These are phyloP conservation scores for Pugionium dolabratum DNA, from an alignment of 345 rosid genomes.

Conservation along the genomic window DNA sequence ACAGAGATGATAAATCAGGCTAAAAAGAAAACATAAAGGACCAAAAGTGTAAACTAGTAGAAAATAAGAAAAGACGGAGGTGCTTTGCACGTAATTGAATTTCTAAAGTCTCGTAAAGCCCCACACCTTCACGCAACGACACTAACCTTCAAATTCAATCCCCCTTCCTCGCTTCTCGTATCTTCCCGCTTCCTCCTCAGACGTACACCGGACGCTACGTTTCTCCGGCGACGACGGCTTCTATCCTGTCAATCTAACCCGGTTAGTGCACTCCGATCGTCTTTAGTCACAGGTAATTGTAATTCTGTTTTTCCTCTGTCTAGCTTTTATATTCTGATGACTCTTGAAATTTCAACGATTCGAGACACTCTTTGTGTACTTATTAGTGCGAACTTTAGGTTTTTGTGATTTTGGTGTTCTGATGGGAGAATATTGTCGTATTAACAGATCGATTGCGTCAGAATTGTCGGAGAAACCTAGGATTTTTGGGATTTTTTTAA, in stretches of 20 bases:
- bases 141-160: slow-evolving; percentile 24
- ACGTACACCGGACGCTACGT: neutral
- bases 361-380: neutral
- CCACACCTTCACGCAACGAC: slow-evolving; percentile 29
- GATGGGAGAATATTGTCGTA: neutral
- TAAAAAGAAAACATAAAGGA: neutral
- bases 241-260: neutral
- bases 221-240: slow-evolving; percentile 23
- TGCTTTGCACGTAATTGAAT: slow-evolving; percentile 33
- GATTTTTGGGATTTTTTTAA: neutral
- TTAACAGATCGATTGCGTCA: neutral
- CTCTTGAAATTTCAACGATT: slow-evolving; percentile 13
- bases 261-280: slow-evolving; percentile 6
- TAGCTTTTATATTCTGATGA: neutral
- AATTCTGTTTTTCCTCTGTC: neutral
- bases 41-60: slow-evolving; percentile 2
- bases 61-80: slow-evolving; percentile 6
- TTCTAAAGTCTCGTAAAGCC: slow-evolving; percentile 11
- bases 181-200: slow-evolving; percentile 38
- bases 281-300: neutral
- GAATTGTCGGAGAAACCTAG: slow-evolving; percentile 11
- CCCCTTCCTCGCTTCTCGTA: slow-evolving; percentile 25
- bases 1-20: too few relatives aligned
- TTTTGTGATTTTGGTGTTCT: slow-evolving; percentile 2
- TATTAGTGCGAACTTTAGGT: neutral